phyloP scores from a whole-genome alignment of 805 yeast genomes.

The Candida bentonensis region DNA sequence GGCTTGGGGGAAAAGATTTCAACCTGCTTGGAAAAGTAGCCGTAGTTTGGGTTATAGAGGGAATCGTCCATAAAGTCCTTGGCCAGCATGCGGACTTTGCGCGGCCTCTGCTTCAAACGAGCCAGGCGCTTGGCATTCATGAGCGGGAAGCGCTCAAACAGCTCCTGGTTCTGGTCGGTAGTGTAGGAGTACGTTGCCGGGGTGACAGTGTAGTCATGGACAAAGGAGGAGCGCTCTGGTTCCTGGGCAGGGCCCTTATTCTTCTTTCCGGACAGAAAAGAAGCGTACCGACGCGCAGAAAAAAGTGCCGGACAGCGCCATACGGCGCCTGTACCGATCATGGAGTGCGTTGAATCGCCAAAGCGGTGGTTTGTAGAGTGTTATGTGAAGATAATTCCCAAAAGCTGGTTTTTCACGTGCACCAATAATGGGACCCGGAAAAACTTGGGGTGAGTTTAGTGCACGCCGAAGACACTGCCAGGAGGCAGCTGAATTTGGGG shows the following conservation, averaged over 20 bases:
- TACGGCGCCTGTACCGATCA: no score
- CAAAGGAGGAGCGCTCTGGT: not conserved
- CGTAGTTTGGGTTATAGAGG: slow-evolving; percentile 66
- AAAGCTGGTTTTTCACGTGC: no score
- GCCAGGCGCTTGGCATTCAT: slow-evolving; percentile 25
- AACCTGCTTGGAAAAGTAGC: slow-evolving; percentile 68
- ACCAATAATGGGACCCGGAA: no score
- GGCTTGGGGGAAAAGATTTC: slow-evolving; percentile 62
- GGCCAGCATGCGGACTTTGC: slow-evolving; percentile 51
- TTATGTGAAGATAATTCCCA: no score
- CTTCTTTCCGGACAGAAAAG: not conserved
- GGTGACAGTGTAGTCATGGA: slow-evolving; percentile 21
- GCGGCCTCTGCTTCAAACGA: slow-evolving; percentile 35
- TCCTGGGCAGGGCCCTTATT: not conserved
- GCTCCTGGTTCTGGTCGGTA: slow-evolving; percentile 21
- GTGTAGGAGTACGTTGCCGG: slow-evolving; percentile 23
- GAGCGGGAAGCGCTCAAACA: slow-evolving; percentile 31
- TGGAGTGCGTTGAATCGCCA: no score
- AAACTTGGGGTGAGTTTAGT: no score
- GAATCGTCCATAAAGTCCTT: slow-evolving; percentile 78
- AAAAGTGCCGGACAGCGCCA: no score
- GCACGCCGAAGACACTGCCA: no score
- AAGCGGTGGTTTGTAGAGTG: no score
- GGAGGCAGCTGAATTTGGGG: no score
- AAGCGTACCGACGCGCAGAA: not conserved